A percentile compares a stretch with the other conserved stretches of the same genome.
Evolutionary conservation across 2,329 filamentous ascomycete species (phyloP).

Genomic region (Pseudonectria buxi): DNA sequence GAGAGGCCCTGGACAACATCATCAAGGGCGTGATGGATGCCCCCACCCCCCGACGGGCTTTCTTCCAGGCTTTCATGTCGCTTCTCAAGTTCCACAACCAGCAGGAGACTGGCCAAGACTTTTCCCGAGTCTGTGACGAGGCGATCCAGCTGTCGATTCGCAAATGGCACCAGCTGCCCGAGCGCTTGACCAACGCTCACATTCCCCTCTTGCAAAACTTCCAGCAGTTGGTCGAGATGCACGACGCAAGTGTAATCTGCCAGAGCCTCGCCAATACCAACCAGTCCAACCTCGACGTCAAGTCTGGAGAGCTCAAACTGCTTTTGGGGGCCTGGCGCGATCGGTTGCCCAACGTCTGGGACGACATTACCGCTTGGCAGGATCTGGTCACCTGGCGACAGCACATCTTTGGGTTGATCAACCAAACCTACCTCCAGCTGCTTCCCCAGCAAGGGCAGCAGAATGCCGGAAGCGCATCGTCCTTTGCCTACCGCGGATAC

Average conservation of each 20-base stretch:
- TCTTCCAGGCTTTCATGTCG: constrained; percentile 98
- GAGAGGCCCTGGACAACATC: constrained; percentile 83
- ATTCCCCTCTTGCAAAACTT: constrained; percentile 95
- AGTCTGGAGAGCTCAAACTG: constrained; percentile 92
- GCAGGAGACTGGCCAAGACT: constrained; percentile 70
- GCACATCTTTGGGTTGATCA: constrained; percentile 97
- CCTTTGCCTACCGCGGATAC: constrained; percentile 90
- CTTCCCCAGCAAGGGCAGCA: constrained; percentile 67
- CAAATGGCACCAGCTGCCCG: constrained; percentile 98
- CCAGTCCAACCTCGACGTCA: constrained; percentile 77
- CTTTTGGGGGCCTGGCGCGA: constrained; percentile 94
- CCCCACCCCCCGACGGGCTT: constrained; percentile 84
- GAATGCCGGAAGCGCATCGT: constrained; percentile 78
- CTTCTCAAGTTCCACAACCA: constrained; percentile 91
- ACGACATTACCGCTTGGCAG: constrained; percentile 99
- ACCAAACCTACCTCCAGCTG: constrained; percentile 81
- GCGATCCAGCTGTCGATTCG: constrained; percentile 94
- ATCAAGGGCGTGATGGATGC: constrained; percentile 98
- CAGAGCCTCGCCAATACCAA: constrained; percentile 82
- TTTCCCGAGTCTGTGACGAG: constrained; percentile 87
- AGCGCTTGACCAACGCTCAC: constrained; percentile 87
- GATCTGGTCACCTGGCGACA: constrained; percentile 99
- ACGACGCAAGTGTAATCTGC: constrained; percentile 96
- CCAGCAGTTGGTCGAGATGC: constrained; percentile 93
- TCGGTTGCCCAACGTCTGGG: constrained; percentile 93